Conservation (phyloP, 2,329 filamentous ascomycete genomes). For the Delphinella strobiligena region DNA sequence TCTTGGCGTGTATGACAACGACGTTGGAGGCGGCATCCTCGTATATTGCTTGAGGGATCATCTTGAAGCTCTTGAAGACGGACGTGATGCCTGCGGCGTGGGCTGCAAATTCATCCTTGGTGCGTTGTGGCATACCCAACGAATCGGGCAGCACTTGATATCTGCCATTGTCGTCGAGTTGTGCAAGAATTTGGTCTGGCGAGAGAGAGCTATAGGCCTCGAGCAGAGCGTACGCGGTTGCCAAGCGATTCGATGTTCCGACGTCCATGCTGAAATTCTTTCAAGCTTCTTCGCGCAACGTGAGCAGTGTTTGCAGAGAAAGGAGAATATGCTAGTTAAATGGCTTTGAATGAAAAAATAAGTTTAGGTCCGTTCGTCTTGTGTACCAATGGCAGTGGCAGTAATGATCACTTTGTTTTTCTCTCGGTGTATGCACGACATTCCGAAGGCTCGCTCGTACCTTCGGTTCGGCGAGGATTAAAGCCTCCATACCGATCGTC, state of each 20-base stretch:
- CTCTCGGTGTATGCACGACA: no score
- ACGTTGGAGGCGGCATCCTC: constrained; percentile 22
- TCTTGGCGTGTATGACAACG: constrained; percentile 27
- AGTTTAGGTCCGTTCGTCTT: no score
- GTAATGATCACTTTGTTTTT: no score
- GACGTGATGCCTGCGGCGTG: constrained; percentile 31
- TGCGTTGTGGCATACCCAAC: constrained; percentile 25
- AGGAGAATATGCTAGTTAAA: no score
- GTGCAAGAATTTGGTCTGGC: constrained; percentile 24
- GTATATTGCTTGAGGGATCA: constrained; percentile 25
- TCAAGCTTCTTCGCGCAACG: no score
- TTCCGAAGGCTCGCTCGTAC: no score
- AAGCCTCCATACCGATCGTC: neutral
- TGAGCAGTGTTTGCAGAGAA: no score
- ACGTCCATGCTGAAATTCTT: constrained; percentile 4
- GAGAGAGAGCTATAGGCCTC: constrained; percentile 30
- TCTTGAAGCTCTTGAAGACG: constrained; percentile 29
- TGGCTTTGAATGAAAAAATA: no score
- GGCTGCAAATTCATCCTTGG: constrained; percentile 24
- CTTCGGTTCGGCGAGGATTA: no score
- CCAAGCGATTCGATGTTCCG: constrained; percentile 12
- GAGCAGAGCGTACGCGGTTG: constrained; percentile 22
- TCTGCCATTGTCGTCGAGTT: constrained; percentile 25
- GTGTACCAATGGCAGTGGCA: no score
- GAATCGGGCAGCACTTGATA: constrained; percentile 30